Conservation (phyloP, 2,329 filamentous ascomycete genomes). For the Tricladium varicosporioides region DNA sequence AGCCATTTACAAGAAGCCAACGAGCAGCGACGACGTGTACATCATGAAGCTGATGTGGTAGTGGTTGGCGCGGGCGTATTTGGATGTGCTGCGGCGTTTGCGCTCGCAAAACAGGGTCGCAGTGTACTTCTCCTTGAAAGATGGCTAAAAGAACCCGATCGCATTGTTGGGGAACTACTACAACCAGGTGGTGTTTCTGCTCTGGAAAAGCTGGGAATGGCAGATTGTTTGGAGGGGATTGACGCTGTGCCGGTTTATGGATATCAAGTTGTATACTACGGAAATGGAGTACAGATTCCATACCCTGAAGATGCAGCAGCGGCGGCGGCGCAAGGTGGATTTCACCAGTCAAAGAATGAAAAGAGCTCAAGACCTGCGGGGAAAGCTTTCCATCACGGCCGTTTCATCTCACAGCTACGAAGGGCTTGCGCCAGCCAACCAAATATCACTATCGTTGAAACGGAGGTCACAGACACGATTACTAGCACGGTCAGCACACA, state of each 20-base stretch:
- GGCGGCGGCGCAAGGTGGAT: slow-evolving; percentile 32
- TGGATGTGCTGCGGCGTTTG: slow-evolving; percentile 81
- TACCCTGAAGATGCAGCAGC: slow-evolving; percentile 64
- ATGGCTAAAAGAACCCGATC: slow-evolving; percentile 87
- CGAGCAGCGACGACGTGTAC: slow-evolving; percentile 47
- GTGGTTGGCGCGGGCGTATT: slow-evolving; percentile 90
- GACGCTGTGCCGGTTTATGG: slow-evolving; percentile 81
- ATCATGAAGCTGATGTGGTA: slow-evolving; percentile 76
- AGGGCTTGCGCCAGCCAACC: slow-evolving; percentile 69
- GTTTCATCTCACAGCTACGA: slow-evolving; percentile 83
- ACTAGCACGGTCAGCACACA: slow-evolving; percentile 65
- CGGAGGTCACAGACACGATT: slow-evolving; percentile 75
- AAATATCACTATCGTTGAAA: slow-evolving; percentile 90
- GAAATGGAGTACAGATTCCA: slow-evolving; percentile 68
- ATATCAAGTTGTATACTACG: slow-evolving; percentile 84
- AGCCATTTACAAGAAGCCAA: slow-evolving; percentile 15
- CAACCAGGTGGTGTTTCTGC: slow-evolving; percentile 88
- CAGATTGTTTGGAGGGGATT: slow-evolving; percentile 81
- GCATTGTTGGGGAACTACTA: slow-evolving; percentile 92
- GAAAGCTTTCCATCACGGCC: slow-evolving; percentile 86
- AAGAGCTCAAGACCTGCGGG: slow-evolving; percentile 59
- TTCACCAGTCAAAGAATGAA: slow-evolving; percentile 31
- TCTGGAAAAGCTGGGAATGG: slow-evolving; percentile 75
- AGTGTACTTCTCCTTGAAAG: slow-evolving; percentile 88
- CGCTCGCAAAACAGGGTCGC: slow-evolving; percentile 83